Base-by-base conservation (phyloP, 1,284 basidiomycete genomes). In the Pseudozyma sp. region DNA sequence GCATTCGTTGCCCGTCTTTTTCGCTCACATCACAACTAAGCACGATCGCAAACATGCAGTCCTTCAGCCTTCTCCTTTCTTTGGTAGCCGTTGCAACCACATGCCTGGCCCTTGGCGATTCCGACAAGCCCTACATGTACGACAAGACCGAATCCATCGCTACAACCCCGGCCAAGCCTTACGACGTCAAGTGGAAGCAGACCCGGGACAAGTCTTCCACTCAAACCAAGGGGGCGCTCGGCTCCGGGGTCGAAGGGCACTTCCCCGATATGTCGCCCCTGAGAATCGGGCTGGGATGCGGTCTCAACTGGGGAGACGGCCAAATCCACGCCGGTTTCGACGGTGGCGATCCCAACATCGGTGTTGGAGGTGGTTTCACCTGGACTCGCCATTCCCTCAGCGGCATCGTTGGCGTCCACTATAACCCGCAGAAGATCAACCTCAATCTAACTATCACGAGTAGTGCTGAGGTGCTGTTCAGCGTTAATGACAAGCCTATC, bases 271-370 rank as follows among this genome's bases (percentile, higher is more conserved):
- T 56, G 48, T 57, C 68, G 0, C 1, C 31, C 2, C 8, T 50
- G 4, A 44, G 48, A 6, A 58, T 65, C 42, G 62, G 68, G 42
- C 10, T 66, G 10, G 68, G 62, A 30, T 70, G 62, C 34, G 68
- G 68, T 30, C 4, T 70, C 24, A 29, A 58, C 54, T 70, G 68
- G 68, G 6, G 30, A 7, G n/a, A 57, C 5, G 68, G 68, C 14
- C 34, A 46, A 11, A 43, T 70, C 19, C 54, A 61, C 33, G 54
- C 62, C 10, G 68, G 62, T 10, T 65, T 70, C 49, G 47, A 70
- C 24, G 62, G 57, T 16, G 68, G 68, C n/a, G 54, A 66, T 34
- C 19, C n/a, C 5, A 10, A 46, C 11, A 57, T 54, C 31, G 63
- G 68, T 9, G 52, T 52, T 6, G 68, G 63, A 17, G 59, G 63